Percentiles rank a stretch among this genome's conserved stretches.
These are phyloP conservation scores for Spathaspora gorwiae DNA, from an alignment of 805 yeast genomes.

Conservation along the genomic window DNA sequence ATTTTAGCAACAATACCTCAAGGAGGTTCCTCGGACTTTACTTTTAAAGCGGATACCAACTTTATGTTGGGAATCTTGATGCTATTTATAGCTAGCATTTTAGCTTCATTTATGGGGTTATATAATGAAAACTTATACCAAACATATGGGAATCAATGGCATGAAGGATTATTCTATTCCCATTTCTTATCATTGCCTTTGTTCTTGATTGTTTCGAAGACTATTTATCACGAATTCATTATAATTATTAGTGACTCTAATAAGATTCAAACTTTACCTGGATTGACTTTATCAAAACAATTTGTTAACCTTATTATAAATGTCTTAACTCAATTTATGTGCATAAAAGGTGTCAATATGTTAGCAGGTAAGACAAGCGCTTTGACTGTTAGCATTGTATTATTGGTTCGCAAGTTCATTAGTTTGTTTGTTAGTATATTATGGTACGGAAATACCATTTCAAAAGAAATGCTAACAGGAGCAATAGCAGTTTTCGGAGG, in stretches of 20 bases:
- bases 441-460: slow-evolving; percentile 46
- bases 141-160: slow-evolving; percentile 57
- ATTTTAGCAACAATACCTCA: slow-evolving; percentile 30
- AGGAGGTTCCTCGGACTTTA: neutral
- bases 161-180: slow-evolving; percentile 58
- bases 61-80: slow-evolving; percentile 34
- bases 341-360: slow-evolving; percentile 65
- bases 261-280: neutral
- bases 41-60: neutral
- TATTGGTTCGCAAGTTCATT: slow-evolving; percentile 57
- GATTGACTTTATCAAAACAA: slow-evolving; percentile 8
- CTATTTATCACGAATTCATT: slow-evolving; percentile 12
- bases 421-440: slow-evolving; percentile 54
- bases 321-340: slow-evolving; percentile 30
- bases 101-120: slow-evolving; percentile 56
- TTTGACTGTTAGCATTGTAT: slow-evolving; percentile 55
- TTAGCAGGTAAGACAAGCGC: slow-evolving; percentile 58
- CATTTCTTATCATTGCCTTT: slow-evolving; percentile 55
- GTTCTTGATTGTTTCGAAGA: slow-evolving; percentile 34
- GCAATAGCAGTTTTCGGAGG: slow-evolving; percentile 51
- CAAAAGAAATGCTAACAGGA: slow-evolving; percentile 40
- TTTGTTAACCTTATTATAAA: slow-evolving; percentile 13
- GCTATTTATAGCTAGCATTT: slow-evolving; percentile 43
- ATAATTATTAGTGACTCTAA: slow-evolving; percentile 6
- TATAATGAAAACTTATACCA: slow-evolving; percentile 49